Conservation (phyloP, 2,329 filamentous ascomycete genomes). For the Chrysosporium keratinophilum region DNA sequence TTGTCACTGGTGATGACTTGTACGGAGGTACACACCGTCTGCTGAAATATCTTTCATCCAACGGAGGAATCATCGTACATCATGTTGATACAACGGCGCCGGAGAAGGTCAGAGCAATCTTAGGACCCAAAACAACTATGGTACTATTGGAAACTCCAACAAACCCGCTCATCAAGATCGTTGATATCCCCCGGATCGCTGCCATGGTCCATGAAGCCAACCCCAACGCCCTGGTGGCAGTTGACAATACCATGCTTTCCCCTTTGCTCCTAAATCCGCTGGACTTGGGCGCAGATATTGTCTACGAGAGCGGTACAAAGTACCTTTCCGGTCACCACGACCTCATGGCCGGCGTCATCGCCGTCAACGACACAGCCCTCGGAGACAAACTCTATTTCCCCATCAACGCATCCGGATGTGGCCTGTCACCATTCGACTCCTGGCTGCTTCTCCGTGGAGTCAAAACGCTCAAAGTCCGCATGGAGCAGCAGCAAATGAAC, state of each 20-base stretch:
- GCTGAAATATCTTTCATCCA: slow-evolving; percentile 79
- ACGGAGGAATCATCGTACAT: slow-evolving; percentile 85
- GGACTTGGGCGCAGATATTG: slow-evolving; percentile 86
- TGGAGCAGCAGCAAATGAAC: slow-evolving; percentile 96
- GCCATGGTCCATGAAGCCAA: slow-evolving; percentile 66
- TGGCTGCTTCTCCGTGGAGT: slow-evolving; percentile 92
- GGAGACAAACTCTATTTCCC: slow-evolving; percentile 91
- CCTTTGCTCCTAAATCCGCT: slow-evolving; percentile 89
- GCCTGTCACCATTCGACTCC: slow-evolving; percentile 86
- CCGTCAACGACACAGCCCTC: slow-evolving; percentile 69
- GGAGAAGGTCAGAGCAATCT: slow-evolving; percentile 55
- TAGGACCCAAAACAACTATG: slow-evolving; percentile 81
- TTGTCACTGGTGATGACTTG: slow-evolving; percentile 91
- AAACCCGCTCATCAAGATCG: slow-evolving; percentile 96
- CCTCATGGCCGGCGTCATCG: slow-evolving; percentile 95
- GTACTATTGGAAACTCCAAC: slow-evolving; percentile 93
- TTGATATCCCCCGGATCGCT: slow-evolving; percentile 77
- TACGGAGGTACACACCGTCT: slow-evolving; percentile 93
- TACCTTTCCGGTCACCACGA: slow-evolving; percentile 97
- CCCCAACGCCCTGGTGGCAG: slow-evolving; percentile 68
- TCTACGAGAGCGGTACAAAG: slow-evolving; percentile 96
- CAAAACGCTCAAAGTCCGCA: slow-evolving; percentile 92
- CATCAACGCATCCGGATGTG: slow-evolving; percentile 93
- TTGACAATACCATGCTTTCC: slow-evolving; percentile 98
- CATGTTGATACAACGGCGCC: slow-evolving; percentile 88